These are phyloP conservation scores for Fusarium torulosum DNA, from an alignment of 2,329 filamentous ascomycete genomes.

Conservation along the genomic window DNA sequence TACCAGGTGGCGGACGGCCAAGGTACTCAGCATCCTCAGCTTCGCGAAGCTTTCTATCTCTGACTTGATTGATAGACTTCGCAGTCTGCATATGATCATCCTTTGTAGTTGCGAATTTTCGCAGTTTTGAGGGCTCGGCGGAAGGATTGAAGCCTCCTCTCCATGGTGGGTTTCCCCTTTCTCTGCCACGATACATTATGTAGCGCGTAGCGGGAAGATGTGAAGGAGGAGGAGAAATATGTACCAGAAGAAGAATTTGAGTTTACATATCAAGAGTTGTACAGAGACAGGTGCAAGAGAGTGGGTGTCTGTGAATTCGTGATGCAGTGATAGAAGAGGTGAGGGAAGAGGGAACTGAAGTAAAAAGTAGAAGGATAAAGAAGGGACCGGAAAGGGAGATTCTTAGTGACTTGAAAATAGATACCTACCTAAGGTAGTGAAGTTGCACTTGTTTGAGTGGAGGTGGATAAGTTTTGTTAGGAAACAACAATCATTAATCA, in stretches of 20 bases:
- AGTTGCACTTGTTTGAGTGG: not conserved
- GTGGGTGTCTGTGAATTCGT: not conserved
- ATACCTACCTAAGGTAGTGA: not conserved
- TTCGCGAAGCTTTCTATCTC: slow-evolving; percentile 32
- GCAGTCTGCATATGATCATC: slow-evolving; percentile 30
- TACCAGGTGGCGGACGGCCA: slow-evolving; percentile 42
- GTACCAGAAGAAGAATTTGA: not conserved
- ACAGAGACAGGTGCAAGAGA: not conserved
- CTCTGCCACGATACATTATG: slow-evolving; percentile 16
- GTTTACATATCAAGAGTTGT: not conserved
- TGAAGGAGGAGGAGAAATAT: not conserved
- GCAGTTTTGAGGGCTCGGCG: not conserved
- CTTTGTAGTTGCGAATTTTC: slow-evolving; percentile 17
- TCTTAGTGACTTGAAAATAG: not conserved
- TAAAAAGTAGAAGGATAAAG: not conserved
- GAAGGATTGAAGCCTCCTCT: not conserved
- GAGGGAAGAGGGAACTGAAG: not conserved
- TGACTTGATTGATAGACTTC: slow-evolving; percentile 42
- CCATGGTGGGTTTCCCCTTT: not conserved
- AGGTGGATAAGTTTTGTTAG: slow-evolving; percentile 1
- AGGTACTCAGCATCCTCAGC: slow-evolving; percentile 42
- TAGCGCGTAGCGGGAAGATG: not conserved
- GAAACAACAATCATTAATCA: not conserved
- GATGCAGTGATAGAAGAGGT: not conserved
- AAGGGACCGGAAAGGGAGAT: not conserved